Evolutionary conservation across 2,329 filamentous ascomycete genomes (phyloP).

Genomic region (Purpureocillium takamizusanense): DNA sequence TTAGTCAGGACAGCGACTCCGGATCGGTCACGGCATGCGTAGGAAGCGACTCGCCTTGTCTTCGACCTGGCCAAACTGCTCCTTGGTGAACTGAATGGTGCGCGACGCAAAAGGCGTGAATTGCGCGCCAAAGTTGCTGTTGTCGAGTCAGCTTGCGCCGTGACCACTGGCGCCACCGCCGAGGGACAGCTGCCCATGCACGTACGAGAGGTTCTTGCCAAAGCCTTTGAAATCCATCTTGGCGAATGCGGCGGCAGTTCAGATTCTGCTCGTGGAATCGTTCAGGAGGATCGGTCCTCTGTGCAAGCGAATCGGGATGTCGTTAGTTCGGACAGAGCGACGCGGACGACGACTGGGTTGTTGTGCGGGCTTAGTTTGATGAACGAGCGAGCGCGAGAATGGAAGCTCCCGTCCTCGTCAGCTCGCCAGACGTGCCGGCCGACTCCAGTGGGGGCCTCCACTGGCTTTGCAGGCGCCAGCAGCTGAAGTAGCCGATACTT

Average conservation of each 20-base stretch:
- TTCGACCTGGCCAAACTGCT: constrained; percentile 89
- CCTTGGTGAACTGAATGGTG: constrained; percentile 95
- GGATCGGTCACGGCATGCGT: too few relatives aligned
- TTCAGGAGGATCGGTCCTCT: too few relatives aligned
- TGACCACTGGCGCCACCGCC: neutral
- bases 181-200: constrained; percentile 6
- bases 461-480: too few relatives aligned
- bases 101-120: constrained; percentile 90
- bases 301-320: too few relatives aligned
- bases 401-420: constrained; percentile 1
- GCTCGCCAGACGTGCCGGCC: too few relatives aligned
- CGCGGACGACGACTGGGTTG: neutral
- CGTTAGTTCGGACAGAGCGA: too few relatives aligned
- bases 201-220: constrained; percentile 47
- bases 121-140: constrained; percentile 58
- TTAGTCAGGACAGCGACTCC: too few relatives aligned
- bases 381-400: too few relatives aligned
- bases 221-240: constrained; percentile 52
- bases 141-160: constrained; percentile 10
- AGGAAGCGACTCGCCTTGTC: constrained; percentile 59
- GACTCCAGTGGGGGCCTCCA: too few relatives aligned
- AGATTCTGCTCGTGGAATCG: too few relatives aligned
- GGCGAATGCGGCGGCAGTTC: constrained; percentile 1
- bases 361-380: neutral
- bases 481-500: too few relatives aligned